Conservation (phyloP, 306 rosid genomes). For the Argentina anserina region DNA sequence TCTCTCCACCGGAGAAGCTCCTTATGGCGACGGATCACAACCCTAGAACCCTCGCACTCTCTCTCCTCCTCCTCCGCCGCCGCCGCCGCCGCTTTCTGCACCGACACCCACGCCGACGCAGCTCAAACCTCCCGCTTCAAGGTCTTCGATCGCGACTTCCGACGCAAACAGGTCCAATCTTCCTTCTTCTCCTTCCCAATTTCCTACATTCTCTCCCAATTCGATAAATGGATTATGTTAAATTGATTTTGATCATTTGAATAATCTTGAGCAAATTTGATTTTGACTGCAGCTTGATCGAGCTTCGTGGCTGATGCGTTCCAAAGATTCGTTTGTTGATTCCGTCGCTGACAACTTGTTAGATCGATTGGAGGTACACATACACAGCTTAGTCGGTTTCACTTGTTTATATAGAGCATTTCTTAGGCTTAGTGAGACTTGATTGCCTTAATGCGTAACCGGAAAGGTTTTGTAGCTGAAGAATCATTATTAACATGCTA, state of each 20-base stretch:
- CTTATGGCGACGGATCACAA: conserved; percentile 13
- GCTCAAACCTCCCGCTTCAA: conserved; percentile 41
- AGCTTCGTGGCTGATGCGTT: conserved; percentile 84
- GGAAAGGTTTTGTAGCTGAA: not conserved
- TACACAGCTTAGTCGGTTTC: not conserved
- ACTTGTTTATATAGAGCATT: not conserved
- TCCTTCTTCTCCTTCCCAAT: not conserved
- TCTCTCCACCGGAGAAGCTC: conserved; percentile 22
- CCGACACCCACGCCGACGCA: conserved; percentile 33
- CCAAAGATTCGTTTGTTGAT: conserved; percentile 64
- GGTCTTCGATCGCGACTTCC: conserved; percentile 75
- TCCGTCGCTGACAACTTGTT: conserved; percentile 66
- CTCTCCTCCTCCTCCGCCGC: not conserved
- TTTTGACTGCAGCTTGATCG: conserved; percentile 65
- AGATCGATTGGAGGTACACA: conserved; percentile 75
- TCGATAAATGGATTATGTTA: not conserved
- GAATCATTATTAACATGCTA: not conserved
- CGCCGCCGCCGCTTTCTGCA: conserved; percentile 35
- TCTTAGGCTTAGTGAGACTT: not conserved
- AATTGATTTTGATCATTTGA: not conserved
- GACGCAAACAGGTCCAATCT: conserved; percentile 56
- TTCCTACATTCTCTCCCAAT: not conserved
- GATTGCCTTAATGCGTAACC: not conserved
- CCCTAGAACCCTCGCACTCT: too few relatives aligned
- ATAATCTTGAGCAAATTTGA: not conserved